These are phyloP conservation scores for Zygosaccharomyces pseudorouxii DNA, from an alignment of 805 yeast species.

Conservation along the genomic window DNA sequence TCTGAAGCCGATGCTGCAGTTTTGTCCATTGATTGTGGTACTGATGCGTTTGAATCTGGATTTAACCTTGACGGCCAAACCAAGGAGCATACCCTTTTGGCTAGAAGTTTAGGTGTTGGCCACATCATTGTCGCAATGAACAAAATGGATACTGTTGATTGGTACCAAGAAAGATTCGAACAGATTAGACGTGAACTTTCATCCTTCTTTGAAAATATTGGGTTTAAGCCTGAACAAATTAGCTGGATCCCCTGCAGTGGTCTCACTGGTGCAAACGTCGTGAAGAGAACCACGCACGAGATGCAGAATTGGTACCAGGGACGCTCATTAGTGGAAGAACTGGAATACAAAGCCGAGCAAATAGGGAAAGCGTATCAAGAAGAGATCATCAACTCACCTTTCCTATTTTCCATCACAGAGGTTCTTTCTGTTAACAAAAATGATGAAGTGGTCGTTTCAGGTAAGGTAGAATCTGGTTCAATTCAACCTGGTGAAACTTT, in stretches of 20 bases:
- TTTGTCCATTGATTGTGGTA: conserved; percentile 92
- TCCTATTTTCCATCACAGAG: conserved; percentile 62
- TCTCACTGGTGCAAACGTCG: conserved; percentile 89
- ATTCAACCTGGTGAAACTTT: conserved; percentile 68
- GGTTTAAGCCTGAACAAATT: conserved; percentile 75
- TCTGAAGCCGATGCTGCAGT: conserved; percentile 98
- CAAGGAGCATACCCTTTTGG: conserved; percentile 92
- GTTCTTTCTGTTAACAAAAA: conserved; percentile 47
- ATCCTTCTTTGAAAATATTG: conserved; percentile 72
- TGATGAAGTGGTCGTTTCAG: conserved; percentile 43
- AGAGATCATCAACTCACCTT: conserved; percentile 38
- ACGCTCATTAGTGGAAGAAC: conserved; percentile 51
- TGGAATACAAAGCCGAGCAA: conserved; percentile 47
- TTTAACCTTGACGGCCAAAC: conserved; percentile 98
- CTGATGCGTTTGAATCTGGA: conserved; percentile 98
- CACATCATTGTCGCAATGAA: conserved; percentile 87
- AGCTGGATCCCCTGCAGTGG: conserved; percentile 93
- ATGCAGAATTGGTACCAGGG: conserved; percentile 19
- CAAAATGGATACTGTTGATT: conserved; percentile 77
- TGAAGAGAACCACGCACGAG: conserved; percentile 55
- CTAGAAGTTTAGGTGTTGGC: conserved; percentile 95
- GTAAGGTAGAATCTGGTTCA: conserved; percentile 41
- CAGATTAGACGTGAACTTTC: conserved; percentile 83
- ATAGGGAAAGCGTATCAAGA: conserved; percentile 16
- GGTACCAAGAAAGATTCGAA: conserved; percentile 89